phyloP scores from a whole-genome alignment of 495 filamentous ascomycete species.

The Penicillium flavigenum region DNA sequence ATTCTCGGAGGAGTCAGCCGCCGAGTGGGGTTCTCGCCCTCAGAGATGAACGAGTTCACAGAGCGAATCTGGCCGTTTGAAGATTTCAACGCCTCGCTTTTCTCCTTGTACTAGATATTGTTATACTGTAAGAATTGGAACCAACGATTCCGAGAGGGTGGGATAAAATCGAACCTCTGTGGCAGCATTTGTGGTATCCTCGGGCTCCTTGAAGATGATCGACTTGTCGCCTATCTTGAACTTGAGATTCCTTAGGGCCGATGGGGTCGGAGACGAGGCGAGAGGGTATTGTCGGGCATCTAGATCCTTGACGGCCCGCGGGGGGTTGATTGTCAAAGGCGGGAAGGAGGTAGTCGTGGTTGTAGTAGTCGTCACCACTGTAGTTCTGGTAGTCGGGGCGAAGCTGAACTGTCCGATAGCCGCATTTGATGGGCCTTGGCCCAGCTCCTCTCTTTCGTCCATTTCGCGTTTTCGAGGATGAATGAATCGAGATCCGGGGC shows the following conservation, averaged over 20 bases:
- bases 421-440: conserved; percentile 24
- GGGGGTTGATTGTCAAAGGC: conserved; percentile 73
- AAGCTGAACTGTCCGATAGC: conserved; percentile 66
- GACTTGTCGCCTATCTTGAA: conserved; percentile 68
- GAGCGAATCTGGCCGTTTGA: conserved; percentile 58
- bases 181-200: conserved; percentile 54
- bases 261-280: conserved; percentile 75
- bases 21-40: conserved; percentile 29
- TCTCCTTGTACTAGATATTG: conserved; percentile 47
- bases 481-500: conserved; percentile 20
- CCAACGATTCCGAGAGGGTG: not conserved
- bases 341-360: conserved; percentile 89
- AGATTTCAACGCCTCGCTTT: conserved; percentile 48
- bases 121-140: conserved; percentile 20
- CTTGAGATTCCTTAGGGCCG: conserved; percentile 66
- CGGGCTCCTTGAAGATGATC: conserved; percentile 66
- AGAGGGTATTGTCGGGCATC: conserved; percentile 90
- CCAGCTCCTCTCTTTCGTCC: conserved; percentile 29
- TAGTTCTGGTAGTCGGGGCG: conserved; percentile 70
- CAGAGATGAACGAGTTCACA: conserved; percentile 41
- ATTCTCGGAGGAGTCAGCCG: conserved; percentile 28
- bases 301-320: conserved; percentile 68
- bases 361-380: conserved; percentile 88
- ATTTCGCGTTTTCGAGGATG: conserved; percentile 28
- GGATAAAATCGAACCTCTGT: conserved; percentile 55